Base-by-base conservation (phyloP, 2,329 filamentous ascomycete genomes). In the Zarea fungicola region DNA sequence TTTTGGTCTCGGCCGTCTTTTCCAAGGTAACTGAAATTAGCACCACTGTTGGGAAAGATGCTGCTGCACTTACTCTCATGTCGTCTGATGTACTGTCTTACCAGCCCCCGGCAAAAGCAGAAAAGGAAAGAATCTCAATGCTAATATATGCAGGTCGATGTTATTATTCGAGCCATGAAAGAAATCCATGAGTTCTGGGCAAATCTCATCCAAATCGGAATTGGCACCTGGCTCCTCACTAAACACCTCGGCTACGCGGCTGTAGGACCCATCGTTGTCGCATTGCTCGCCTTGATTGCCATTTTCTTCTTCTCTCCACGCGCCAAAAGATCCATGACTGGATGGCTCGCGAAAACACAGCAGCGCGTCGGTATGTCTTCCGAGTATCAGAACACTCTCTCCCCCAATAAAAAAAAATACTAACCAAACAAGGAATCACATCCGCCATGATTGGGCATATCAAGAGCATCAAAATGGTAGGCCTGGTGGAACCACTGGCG, bases 381-480 rank as follows among this genome's bases (percentile, higher is more conserved):
- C 10, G 1, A 11, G 4, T n/a, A n/a, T n/a, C n/a, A n/a, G n/a
- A n/a, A 16, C 6, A 3, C n/a, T 13, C 5, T 18, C 10, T 18
- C 1, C 16, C 14, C 10, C 8, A 11, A 8, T 22, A 9, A 9
- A 6, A n/a, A 6, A 4, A 2, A 2, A 1, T 2, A 18, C 47
- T 52, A 19, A 60, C 11, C 3, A 1, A 23, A 18, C 1, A 4
- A 61, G 59, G 56, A n/a, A 59, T 62, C 7, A 63, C 61, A 2
- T 62, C 61, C 19, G 56, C 60, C 10, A 60, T 70, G 47, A 62
- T 72, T 37, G 64, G 64, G 2, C 62, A 65, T 6, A 68, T 72
- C 54, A 72, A 72, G 53, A 66, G 64, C 47, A 66, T 72, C 47
- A 71, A 70, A 54, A 66, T 71, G 53, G 66, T 66, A 0, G 69